phyloP scores from a whole-genome alignment of 2,329 filamentous ascomycete species.

The Sordariomycetes sp. region DNA sequence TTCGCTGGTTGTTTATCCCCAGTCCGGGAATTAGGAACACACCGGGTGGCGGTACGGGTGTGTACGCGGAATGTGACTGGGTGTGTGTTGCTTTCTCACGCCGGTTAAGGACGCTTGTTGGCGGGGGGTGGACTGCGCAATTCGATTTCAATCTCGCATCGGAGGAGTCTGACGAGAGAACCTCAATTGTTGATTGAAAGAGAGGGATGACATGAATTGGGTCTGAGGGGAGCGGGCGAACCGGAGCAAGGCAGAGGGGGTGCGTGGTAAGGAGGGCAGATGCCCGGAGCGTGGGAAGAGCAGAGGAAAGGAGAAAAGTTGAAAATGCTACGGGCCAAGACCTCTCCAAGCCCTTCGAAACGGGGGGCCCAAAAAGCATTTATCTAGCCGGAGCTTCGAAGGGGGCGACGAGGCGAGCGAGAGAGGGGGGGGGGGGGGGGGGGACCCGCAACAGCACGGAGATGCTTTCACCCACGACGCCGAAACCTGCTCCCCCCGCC shows the following conservation, averaged over 20 bases:
- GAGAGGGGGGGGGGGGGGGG: background rate
- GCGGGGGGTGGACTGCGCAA: background rate
- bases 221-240: background rate
- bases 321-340: background rate
- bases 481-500: background rate
- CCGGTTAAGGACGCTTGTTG: background rate
- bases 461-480: background rate
- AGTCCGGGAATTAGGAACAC: background rate
- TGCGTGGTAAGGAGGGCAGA: background rate
- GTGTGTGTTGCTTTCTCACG: no score
- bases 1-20: background rate
- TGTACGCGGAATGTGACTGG: background rate
- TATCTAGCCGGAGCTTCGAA: background rate
- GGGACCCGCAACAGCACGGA: background rate
- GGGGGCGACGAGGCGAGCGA: background rate
- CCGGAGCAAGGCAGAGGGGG: background rate
- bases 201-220: background rate
- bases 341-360: background rate
- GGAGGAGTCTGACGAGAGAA: background rate
- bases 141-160: background rate
- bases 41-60: background rate
- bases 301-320: background rate
- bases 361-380: background rate
- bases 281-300: background rate
- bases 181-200: background rate